Conservation (phyloP, 192 early-diverging fungal genomes). For the Entomortierella parvispora region DNA sequence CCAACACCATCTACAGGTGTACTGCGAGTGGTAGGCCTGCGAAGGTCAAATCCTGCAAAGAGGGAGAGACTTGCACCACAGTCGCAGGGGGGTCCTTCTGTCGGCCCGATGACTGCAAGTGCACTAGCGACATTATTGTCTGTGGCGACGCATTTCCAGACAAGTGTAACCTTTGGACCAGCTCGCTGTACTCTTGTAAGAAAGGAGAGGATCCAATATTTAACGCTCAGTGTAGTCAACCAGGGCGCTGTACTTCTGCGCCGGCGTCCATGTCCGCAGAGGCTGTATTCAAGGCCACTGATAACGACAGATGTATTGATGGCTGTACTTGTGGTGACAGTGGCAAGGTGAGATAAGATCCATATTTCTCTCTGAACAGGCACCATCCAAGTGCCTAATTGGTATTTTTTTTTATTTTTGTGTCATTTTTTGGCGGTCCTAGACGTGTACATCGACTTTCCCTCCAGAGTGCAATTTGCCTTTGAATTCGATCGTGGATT, state of each 20-base stretch:
- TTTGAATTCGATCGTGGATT: not conserved
- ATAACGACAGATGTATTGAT: not conserved
- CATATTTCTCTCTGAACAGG: no score
- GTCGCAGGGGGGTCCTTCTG: no score
- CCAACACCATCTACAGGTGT: conserved; percentile 9
- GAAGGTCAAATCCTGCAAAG: no score
- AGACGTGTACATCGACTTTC: conserved; percentile 7
- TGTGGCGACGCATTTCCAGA: no score
- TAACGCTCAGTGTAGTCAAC: not conserved
- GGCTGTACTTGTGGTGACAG: not conserved
- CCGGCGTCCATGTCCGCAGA: not conserved
- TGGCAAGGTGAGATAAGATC: not conserved
- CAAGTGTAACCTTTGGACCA: no score
- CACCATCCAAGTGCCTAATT: no score
- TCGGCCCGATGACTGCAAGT: no score
- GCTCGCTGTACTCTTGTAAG: no score
- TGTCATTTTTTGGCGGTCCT: not conserved
- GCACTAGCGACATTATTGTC: no score
- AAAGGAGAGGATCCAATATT: not conserved
- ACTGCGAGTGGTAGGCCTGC: not conserved
- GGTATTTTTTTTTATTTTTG: not conserved
- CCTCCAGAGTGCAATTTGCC: not conserved
- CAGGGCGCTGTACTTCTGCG: not conserved
- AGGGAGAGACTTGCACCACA: no score
- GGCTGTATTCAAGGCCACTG: not conserved